phyloP scores from a whole-genome alignment of 2,329 filamentous ascomycete species.

The Aspergillus sp. region DNA sequence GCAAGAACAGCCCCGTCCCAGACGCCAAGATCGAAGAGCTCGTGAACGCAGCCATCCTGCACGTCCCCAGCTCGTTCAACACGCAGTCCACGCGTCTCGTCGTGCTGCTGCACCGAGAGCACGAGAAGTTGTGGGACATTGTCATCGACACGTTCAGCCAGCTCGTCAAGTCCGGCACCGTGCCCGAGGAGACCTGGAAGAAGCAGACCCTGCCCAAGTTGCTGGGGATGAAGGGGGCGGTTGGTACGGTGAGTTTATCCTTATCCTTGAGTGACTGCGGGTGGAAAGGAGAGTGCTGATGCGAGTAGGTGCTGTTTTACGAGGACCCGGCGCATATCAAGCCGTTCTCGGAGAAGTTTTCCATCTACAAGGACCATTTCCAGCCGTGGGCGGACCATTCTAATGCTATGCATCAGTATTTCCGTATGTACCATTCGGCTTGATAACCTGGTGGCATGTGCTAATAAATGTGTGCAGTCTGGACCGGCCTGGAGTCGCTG shows the following conservation, averaged over 20 bases:
- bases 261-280: slow-evolving; percentile 29
- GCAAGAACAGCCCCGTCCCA: slow-evolving; percentile 32
- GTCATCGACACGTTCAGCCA: slow-evolving; percentile 63
- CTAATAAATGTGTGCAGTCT: slow-evolving; percentile 47
- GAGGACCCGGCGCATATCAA: slow-evolving; percentile 70
- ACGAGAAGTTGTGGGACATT: slow-evolving; percentile 85
- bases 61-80: slow-evolving; percentile 84
- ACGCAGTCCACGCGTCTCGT: slow-evolving; percentile 77
- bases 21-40: slow-evolving; percentile 38
- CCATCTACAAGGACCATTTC: slow-evolving; percentile 77
- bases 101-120: slow-evolving; percentile 76
- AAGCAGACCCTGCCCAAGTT: slow-evolving; percentile 46
- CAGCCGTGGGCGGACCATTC: slow-evolving; percentile 73
- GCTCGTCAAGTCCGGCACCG: slow-evolving; percentile 59
- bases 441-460: not conserved
- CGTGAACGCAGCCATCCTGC: slow-evolving; percentile 54
- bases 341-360: slow-evolving; percentile 65
- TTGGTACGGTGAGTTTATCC: slow-evolving; percentile 64
- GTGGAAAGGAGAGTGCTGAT: not conserved
- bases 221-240: slow-evolving; percentile 65
- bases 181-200: slow-evolving; percentile 57
- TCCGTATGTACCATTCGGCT: slow-evolving; percentile 42
- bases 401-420: slow-evolving; percentile 78
- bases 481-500: slow-evolving; percentile 79
- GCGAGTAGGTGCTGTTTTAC: slow-evolving; percentile 73